phyloP scores from a whole-genome alignment of 2,329 filamentous ascomycete genomes.

The Colletotrichum nymphaeae region DNA sequence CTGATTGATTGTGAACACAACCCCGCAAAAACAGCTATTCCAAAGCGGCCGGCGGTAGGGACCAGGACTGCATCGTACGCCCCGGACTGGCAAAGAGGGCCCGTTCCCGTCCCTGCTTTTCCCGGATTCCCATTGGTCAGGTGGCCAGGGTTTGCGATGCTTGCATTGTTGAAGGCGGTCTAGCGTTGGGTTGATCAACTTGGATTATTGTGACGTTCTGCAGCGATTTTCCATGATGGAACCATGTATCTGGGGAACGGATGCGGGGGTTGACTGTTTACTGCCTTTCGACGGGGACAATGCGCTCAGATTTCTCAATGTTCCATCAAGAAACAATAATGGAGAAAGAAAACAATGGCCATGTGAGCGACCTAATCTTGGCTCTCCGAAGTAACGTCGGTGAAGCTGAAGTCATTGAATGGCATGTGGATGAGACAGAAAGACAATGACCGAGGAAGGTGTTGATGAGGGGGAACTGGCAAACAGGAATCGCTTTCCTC shows the following conservation, averaged over 20 bases:
- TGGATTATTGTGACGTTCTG: slow-evolving; percentile 4
- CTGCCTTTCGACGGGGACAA: neutral
- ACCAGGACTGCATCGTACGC: neutral
- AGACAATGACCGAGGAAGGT: neutral
- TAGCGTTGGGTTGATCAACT: neutral
- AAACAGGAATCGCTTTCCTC: neutral
- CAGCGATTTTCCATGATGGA: slow-evolving; percentile 20
- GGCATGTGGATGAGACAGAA: neutral
- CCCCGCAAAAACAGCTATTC: neutral
- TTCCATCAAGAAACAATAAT: neutral
- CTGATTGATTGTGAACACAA: neutral
- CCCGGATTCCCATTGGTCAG: slow-evolving; percentile 17
- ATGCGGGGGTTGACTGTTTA: slow-evolving; percentile 17
- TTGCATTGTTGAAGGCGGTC: neutral
- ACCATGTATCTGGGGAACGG: slow-evolving; percentile 30
- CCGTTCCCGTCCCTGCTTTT: neutral
- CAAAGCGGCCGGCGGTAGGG: neutral
- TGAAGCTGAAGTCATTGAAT: neutral
- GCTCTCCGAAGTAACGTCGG: neutral
- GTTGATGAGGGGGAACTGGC: no score
- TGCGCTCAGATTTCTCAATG: neutral
- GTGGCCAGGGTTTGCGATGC: slow-evolving; percentile 1
- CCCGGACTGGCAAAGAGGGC: neutral
- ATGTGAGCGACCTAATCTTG: slow-evolving; percentile 12
- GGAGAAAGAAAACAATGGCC: neutral